Conservation (phyloP, 1,284 basidiomycete genomes). For the Ceratobasidium sp. region DNA sequence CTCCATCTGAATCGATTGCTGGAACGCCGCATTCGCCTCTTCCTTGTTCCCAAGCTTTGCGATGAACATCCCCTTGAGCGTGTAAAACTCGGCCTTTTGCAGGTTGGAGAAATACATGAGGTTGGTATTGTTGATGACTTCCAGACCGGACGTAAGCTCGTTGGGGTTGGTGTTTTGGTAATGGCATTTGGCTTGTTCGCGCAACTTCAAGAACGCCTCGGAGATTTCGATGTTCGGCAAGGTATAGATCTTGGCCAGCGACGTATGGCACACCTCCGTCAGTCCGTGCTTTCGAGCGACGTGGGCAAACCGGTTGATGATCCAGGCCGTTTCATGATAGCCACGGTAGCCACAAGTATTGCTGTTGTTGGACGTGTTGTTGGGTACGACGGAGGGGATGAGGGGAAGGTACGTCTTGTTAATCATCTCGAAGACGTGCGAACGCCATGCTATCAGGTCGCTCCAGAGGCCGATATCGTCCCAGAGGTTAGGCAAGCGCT, state of each 20-base stretch:
- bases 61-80: conserved; percentile 99
- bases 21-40: conserved; percentile 94
- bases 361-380: conserved; percentile 68
- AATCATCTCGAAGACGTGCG: conserved; percentile 92
- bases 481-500: conserved; percentile 94
- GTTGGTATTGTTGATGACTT: conserved; percentile 99
- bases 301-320: conserved; percentile 99
- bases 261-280: conserved; percentile 95
- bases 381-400: conserved; percentile 66
- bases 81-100: conserved; percentile 99
- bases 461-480: conserved; percentile 99
- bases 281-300: conserved; percentile 98
- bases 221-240: conserved; percentile 99
- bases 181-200: conserved; percentile 99
- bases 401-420: conserved; percentile 97
- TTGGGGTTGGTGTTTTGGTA: conserved; percentile 96
- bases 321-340: conserved; percentile 99
- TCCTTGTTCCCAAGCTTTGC: conserved; percentile 89
- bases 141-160: conserved; percentile 93
- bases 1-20: conserved; percentile 96
- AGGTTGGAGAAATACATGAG: conserved; percentile 95
- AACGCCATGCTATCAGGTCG: conserved; percentile 97
- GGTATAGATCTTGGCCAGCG: conserved; percentile 98
- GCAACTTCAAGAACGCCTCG: conserved; percentile 98
- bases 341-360: conserved; percentile 96